phyloP scores from a whole-genome alignment of 2,329 filamentous ascomycete genomes.

The Xylariaceae sp. region DNA sequence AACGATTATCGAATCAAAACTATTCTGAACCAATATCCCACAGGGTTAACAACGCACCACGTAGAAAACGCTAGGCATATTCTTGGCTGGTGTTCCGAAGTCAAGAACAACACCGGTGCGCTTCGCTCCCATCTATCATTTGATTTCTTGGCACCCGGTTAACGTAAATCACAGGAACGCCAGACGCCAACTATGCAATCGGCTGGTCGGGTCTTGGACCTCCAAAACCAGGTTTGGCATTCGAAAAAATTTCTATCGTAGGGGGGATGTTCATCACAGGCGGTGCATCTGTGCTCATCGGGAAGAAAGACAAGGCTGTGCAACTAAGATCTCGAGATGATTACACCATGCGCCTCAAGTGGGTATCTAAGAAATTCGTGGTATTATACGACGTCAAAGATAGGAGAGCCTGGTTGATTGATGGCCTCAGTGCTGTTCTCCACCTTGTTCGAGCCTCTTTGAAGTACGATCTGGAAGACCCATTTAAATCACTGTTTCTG shows the following conservation, averaged over 20 bases:
- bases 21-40: neutral
- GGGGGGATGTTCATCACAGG: conserved; percentile 36
- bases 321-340: conserved; percentile 27
- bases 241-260: conserved; percentile 37
- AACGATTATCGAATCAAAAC: neutral
- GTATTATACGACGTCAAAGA: conserved; percentile 44
- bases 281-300: conserved; percentile 31
- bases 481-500: conserved; percentile 28
- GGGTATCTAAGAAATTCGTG: conserved; percentile 40
- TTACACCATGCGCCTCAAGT: conserved; percentile 39
- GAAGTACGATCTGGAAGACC: conserved; percentile 17
- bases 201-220: conserved; percentile 26
- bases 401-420: conserved; percentile 45
- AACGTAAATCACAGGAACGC: no score
- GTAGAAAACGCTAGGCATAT: conserved; percentile 38
- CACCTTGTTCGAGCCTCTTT: conserved; percentile 45
- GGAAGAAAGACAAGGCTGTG: conserved; percentile 37
- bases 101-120: conserved; percentile 30
- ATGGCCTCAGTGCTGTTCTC: conserved; percentile 45
- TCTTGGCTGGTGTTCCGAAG: conserved; percentile 43
- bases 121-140: no score
- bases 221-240: conserved; percentile 15
- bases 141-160: no score
- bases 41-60: neutral
- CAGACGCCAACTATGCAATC: conserved; percentile 31